These are phyloP conservation scores for Spirogloea muscicola DNA, from an alignment of 139 green algal genomes.

Conservation along the genomic window DNA sequence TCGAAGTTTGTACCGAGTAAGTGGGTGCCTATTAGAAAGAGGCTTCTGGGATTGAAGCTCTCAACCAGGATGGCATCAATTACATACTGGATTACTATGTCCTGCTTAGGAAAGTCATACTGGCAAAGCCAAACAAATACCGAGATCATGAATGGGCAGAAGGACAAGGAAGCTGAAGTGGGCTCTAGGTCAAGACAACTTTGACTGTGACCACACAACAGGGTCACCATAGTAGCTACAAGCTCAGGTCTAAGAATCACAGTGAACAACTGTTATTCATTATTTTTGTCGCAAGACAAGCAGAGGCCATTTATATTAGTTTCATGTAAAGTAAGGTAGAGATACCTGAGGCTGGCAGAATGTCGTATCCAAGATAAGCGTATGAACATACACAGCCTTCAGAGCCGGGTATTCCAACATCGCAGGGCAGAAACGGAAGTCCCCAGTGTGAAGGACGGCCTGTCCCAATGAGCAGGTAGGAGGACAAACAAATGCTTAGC, in stretches of 20 bases:
- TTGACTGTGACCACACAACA: too few relatives aligned
- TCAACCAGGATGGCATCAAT: conserved; percentile 70
- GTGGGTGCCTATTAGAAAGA: conserved; percentile 89
- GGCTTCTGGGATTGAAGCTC: conserved; percentile 69
- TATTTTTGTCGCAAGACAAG: too few relatives aligned
- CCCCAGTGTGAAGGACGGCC: conserved; percentile 82
- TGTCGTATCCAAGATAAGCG: conserved; percentile 87
- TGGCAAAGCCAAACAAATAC: background rate
- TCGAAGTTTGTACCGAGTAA: conserved; percentile 62
- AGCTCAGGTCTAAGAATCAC: too few relatives aligned
- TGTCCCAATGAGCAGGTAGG: too few relatives aligned
- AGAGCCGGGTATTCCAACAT: conserved; percentile 64
- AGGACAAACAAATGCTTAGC: too few relatives aligned
- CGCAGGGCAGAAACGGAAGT: conserved; percentile 63
- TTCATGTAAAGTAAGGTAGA: too few relatives aligned
- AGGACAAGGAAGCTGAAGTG: too few relatives aligned
- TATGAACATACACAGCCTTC: conserved; percentile 26
- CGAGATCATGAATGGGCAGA: too few relatives aligned
- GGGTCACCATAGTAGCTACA: too few relatives aligned
- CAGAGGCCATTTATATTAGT: too few relatives aligned
- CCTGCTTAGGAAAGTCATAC: conserved; percentile 32
- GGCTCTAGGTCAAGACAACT: too few relatives aligned
- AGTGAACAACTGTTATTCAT: too few relatives aligned
- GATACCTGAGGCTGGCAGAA: conserved; percentile 73
- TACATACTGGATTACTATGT: conserved; percentile 64